Conservation (phyloP, 2,329 filamentous ascomycete species). For the Alternaria brassicae region DNA sequence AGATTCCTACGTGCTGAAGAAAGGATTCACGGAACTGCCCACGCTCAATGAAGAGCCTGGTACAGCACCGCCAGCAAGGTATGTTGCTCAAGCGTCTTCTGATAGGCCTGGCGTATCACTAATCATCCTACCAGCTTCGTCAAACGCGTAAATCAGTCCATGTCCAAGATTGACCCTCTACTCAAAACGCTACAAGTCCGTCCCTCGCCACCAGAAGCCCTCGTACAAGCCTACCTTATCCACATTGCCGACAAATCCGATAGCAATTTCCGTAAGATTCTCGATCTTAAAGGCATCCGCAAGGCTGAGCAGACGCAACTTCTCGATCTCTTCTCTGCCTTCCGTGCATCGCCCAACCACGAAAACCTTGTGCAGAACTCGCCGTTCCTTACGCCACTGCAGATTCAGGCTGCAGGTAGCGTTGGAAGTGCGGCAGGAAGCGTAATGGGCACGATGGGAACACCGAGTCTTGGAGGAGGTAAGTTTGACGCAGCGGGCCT, state of each 20-base stretch:
- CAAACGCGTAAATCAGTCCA: slow-evolving; percentile 83
- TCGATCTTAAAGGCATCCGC: slow-evolving; percentile 89
- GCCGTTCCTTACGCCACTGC: slow-evolving; percentile 48
- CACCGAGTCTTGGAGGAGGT: slow-evolving; percentile 48
- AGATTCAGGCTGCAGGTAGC: slow-evolving; percentile 47
- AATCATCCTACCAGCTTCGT: slow-evolving; percentile 67
- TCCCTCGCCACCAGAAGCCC: slow-evolving; percentile 85
- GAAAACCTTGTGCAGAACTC: slow-evolving; percentile 64
- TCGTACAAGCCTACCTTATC: slow-evolving; percentile 97
- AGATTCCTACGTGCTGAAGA: slow-evolving; percentile 89
- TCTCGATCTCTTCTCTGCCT: slow-evolving; percentile 88
- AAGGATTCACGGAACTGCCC: slow-evolving; percentile 75
- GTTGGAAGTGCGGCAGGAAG: slow-evolving; percentile 50
- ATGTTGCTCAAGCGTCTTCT: slow-evolving; percentile 22
- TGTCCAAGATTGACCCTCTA: slow-evolving; percentile 86
- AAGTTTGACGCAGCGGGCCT: slow-evolving; percentile 81
- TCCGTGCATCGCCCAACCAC: slow-evolving; percentile 71
- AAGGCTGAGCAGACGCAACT: slow-evolving; percentile 83
- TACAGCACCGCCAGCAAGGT: slow-evolving; percentile 64
- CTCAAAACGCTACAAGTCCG: slow-evolving; percentile 97
- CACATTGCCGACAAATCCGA: slow-evolving; percentile 95
- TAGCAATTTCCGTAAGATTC: slow-evolving; percentile 92
- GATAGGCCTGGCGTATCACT: slow-evolving; percentile 1
- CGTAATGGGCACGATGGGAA: slow-evolving; percentile 50
- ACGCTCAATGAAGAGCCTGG: slow-evolving; percentile 63